Evolutionary conservation across 148 eudicot species (phyloP).

Genomic region (Cornus florida): DNA sequence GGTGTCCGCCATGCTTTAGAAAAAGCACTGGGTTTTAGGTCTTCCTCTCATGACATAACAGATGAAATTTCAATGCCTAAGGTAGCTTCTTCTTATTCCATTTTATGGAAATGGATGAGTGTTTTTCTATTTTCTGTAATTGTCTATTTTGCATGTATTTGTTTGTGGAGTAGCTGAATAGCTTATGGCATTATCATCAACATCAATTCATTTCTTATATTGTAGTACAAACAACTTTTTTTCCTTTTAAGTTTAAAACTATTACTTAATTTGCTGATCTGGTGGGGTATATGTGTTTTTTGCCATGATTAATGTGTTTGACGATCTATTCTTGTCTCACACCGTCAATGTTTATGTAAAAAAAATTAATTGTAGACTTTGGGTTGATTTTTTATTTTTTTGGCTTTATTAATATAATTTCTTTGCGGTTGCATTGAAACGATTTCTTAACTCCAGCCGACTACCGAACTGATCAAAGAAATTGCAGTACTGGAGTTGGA

Average conservation of each 20-base stretch:
- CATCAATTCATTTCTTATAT: neutral
- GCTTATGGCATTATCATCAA: neutral
- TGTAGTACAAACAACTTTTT: neutral
- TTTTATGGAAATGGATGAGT: neutral
- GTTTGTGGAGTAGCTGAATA: neutral
- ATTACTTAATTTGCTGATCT: neutral
- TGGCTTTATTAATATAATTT: neutral
- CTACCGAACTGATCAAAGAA: conserved; percentile 87
- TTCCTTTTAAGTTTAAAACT: neutral
- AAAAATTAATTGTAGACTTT: neutral
- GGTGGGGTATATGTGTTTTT: neutral
- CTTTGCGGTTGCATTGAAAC: conserved; percentile 4
- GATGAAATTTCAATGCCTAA: conserved; percentile 55
- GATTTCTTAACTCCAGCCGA: conserved; percentile 64
- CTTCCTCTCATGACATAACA: conserved; percentile 43
- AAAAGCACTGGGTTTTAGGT: conserved; percentile 67
- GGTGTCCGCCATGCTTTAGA: conserved; percentile 74
- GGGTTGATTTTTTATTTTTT: neutral
- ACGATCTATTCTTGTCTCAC: neutral
- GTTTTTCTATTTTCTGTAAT: neutral
- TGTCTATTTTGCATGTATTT: neutral
- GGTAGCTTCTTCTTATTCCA: conserved; percentile 36
- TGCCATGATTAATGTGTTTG: neutral
- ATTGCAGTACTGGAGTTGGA: conserved; percentile 86
- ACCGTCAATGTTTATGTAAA: neutral